phyloP scores from a whole-genome alignment of 257 asterid species.

The Solanum lignicaule region DNA sequence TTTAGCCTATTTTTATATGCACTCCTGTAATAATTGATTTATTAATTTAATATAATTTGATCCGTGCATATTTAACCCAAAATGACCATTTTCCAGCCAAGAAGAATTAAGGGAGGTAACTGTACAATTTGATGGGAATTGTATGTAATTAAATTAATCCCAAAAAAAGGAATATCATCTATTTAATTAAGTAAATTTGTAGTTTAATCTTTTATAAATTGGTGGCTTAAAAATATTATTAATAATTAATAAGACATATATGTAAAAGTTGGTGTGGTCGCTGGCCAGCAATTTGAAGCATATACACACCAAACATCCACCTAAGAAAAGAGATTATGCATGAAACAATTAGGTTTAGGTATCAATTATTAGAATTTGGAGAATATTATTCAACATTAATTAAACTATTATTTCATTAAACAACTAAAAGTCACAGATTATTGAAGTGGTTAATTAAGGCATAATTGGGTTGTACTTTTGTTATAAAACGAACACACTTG shows the following conservation, averaged over 20 bases:
- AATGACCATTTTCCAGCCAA: neutral
- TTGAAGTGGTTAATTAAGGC: constrained; percentile 33
- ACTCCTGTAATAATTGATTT: neutral
- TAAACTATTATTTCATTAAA: constrained; percentile 1
- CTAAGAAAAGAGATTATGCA: constrained; percentile 7
- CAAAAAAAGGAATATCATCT: no score
- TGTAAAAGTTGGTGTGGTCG: constrained; percentile 9
- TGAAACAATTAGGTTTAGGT: constrained; percentile 25
- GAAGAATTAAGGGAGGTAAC: neutral
- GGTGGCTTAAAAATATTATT: neutral
- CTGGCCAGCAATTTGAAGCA: constrained; percentile 23
- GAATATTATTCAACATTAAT: neutral
- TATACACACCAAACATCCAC: constrained; percentile 7
- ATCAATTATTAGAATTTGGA: constrained; percentile 10
- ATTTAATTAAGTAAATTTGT: neutral
- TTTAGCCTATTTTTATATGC: neutral
- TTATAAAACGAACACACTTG: neutral
- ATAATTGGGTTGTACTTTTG: neutral
- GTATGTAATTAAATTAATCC: neutral
- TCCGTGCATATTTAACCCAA: neutral
- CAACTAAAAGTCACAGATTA: constrained; percentile 10
- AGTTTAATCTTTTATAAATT: neutral
- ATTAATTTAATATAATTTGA: neutral
- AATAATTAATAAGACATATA: neutral
- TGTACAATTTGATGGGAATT: neutral